Evolutionary conservation across 768 basidiomycete species (phyloP), one percentile per base, ranked within the genome.

Genomic region (Pleurotus tuber-regium): DNA sequence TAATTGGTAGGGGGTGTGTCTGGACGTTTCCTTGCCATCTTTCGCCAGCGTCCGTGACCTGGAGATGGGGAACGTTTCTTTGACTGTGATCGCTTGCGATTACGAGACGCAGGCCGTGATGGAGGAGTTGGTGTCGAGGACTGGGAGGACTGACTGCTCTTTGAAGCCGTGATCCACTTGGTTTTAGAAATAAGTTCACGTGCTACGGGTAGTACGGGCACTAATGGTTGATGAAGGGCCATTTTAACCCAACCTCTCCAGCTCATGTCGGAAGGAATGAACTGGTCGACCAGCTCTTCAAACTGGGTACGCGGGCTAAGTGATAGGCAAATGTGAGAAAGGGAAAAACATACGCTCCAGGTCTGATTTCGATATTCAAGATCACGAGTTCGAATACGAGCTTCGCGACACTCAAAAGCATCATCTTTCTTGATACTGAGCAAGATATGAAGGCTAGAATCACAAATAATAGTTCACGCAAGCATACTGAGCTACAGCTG

Each of bases 221-320:
- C 73, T 10, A 90, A 71, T 19, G 87, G 87, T 59, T 90, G 88
- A 51, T 88, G 83, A 67, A 89, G 86, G 11, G 84, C 88, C 76
- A 90, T 87, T 60, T 86, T 87, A 28, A 89, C 77, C 88, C 88
- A 90, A 12, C 87, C 87, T 63, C 78, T 80, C 87, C 87, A 89
- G 41, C 79, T 84, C 66, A 81, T 83, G 58, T 87, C 81, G 2
- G 85, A 86, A 3, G 88, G 88, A 52, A 89, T 82, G 61, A 89
- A 90, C 57, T 89, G 85, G 57, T 86, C 82, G 11, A 87, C 84
- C 39, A 90, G 59, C 55, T 89, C 87, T 65, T 90, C 88, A 55
- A 90, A 88, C 88, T 90, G 56, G 41, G 43, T 14, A 43, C 40
- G 10, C 29, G 21, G 54, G 38, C 18, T 48, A 57, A 50, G 49